Conservation (phyloP, 2,329 filamentous ascomycete species). For the Cadophora sp. region DNA sequence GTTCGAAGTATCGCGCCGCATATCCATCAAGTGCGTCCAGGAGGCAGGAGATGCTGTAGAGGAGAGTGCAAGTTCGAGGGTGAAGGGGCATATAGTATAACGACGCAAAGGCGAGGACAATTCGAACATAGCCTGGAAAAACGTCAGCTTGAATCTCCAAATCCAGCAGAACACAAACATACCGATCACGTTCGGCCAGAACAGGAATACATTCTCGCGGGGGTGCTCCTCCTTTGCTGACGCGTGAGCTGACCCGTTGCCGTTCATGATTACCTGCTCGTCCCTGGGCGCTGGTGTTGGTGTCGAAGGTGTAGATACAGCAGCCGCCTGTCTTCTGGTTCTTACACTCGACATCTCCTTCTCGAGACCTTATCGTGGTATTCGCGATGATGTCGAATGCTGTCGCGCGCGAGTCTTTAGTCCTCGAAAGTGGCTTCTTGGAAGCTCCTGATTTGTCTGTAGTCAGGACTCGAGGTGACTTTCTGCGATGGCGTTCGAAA, state of each 20-base stretch:
- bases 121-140: slow-evolving; percentile 72
- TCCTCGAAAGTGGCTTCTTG: slow-evolving; percentile 22
- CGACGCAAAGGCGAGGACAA: slow-evolving; percentile 84
- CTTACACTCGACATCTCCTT: slow-evolving; percentile 42
- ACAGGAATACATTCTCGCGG: slow-evolving; percentile 80
- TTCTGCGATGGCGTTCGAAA: slow-evolving; percentile 1
- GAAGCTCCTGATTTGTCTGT: slow-evolving; percentile 21
- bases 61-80: slow-evolving; percentile 89
- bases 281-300: slow-evolving; percentile 37
- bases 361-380: slow-evolving; percentile 18
- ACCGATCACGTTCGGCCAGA: slow-evolving; percentile 85
- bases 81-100: slow-evolving; percentile 99
- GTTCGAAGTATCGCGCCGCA: slow-evolving; percentile 85
- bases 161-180: slow-evolving; percentile 41
- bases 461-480: neutral
- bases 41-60: slow-evolving; percentile 93
- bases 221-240: slow-evolving; percentile 47
- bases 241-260: slow-evolving; percentile 51
- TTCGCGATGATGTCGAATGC: slow-evolving; percentile 12
- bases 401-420: slow-evolving; percentile 31
- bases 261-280: slow-evolving; percentile 48
- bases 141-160: slow-evolving; percentile 27
- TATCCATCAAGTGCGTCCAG: slow-evolving; percentile 95
- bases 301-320: slow-evolving; percentile 39
- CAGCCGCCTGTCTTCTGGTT: slow-evolving; percentile 43